Conservation (phyloP, 2,329 filamentous ascomycete species). For the Pseudogymnoascus sp. region DNA sequence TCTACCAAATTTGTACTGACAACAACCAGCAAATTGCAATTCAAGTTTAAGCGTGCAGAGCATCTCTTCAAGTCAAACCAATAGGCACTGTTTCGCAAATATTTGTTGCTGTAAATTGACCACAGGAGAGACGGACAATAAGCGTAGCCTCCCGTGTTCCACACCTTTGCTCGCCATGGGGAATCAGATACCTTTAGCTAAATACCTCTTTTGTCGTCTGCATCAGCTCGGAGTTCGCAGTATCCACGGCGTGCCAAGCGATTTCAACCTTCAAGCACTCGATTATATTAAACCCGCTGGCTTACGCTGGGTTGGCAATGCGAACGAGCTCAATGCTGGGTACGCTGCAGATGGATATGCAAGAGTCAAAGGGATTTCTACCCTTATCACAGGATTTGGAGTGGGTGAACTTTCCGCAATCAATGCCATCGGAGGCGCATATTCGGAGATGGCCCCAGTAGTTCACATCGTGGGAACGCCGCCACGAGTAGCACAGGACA, state of each 20-base stretch:
- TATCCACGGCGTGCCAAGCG: constrained; percentile 42
- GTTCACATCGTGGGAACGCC: constrained; percentile 54
- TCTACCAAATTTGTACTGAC: neutral
- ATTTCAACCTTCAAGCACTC: constrained; percentile 17
- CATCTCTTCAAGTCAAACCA: neutral
- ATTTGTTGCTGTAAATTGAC: neutral
- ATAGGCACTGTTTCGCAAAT: neutral
- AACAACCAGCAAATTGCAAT: neutral
- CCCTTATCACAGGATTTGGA: constrained; percentile 45
- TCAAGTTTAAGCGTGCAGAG: neutral
- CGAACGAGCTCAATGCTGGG: constrained; percentile 33
- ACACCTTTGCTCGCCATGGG: neutral
- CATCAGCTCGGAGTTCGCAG: constrained; percentile 38
- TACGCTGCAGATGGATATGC: constrained; percentile 49
- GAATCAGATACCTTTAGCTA: constrained; percentile 22
- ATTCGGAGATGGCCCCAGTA: constrained; percentile 49
- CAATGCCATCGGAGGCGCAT: constrained; percentile 54
- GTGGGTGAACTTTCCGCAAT: constrained; percentile 51
- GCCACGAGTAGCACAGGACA: constrained; percentile 27
- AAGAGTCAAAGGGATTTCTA: constrained; percentile 41
- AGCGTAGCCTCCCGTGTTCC: neutral
- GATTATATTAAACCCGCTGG: constrained; percentile 22
- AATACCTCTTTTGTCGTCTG: constrained; percentile 37
- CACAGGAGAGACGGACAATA: neutral
- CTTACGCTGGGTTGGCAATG: constrained; percentile 33